Conservation (phyloP, 495 filamentous ascomycete genomes). For the Chlorociboria aeruginascens region DNA sequence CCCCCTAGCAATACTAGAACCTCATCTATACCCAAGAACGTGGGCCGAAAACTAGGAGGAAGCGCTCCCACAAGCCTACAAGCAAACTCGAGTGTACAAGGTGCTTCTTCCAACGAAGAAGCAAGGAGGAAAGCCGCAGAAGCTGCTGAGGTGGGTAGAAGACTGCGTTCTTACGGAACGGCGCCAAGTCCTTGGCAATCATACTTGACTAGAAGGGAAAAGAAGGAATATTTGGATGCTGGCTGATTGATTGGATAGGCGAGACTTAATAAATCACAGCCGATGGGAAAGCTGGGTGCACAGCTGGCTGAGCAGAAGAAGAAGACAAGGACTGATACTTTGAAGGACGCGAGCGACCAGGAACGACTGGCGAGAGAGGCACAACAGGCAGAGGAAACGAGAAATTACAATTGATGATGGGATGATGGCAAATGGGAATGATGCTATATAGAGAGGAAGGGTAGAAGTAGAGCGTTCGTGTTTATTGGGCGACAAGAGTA, state of each 20-base stretch:
- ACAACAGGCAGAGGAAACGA: conserved; percentile 37
- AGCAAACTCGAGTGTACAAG: conserved; percentile 9
- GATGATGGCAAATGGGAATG: neutral
- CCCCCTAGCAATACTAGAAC: conserved; percentile 21
- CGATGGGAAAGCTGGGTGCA: conserved; percentile 45
- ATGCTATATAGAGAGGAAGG: neutral
- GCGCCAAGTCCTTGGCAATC: neutral
- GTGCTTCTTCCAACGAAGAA: conserved; percentile 26
- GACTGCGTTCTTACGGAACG: neutral
- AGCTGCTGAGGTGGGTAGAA: conserved; percentile 53
- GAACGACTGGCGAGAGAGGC: conserved; percentile 46
- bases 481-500: neutral
- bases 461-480: neutral
- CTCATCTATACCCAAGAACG: conserved; percentile 30
- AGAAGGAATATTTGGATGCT: too few species aligned
- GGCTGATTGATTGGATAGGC: conserved; percentile 23
- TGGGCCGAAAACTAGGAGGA: conserved; percentile 41
- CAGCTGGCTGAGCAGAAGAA: conserved; percentile 56
- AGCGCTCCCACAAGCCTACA: conserved; percentile 8
- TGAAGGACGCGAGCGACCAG: conserved; percentile 41
- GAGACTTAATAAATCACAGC: conserved; percentile 20
- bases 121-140: conserved; percentile 48
- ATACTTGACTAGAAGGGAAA: too few species aligned
- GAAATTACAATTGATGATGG: conserved; percentile 37
- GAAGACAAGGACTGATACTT: conserved; percentile 46